Conservation (phyloP, 2,329 filamentous ascomycete species). For the Calonectria multiphialidica region DNA sequence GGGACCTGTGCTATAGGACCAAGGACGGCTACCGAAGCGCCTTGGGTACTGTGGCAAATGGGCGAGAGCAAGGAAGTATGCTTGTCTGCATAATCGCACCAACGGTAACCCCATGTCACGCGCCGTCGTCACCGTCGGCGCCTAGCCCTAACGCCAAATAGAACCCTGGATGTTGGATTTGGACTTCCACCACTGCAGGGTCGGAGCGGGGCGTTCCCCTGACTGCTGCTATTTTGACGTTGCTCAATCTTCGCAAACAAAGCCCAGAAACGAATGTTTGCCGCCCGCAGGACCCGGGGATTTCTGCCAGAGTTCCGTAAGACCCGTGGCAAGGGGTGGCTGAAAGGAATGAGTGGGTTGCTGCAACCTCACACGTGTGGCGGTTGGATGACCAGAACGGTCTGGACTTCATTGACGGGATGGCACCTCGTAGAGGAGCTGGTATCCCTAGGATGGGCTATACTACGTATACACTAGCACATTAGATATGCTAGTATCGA, state of each 20-base stretch:
- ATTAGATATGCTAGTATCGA: background rate
- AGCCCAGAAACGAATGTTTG: conserved; percentile 14
- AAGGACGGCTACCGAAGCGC: background rate
- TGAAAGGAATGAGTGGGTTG: conserved; percentile 15
- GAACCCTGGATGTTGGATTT: conserved; percentile 10
- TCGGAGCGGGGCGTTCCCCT: conserved; percentile 20
- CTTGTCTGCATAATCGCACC: conserved; percentile 14
- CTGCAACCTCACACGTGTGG: conserved; percentile 15
- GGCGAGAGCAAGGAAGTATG: conserved; percentile 10
- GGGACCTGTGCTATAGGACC: conserved; percentile 19
- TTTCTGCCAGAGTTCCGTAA: background rate
- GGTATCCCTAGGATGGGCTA: conserved; percentile 10
- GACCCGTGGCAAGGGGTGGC: conserved; percentile 15
- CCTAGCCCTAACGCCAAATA: conserved; percentile 16
- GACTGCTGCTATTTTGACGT: background rate
- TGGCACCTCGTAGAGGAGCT: background rate
- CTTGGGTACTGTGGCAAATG: conserved; percentile 3
- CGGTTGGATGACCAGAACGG: conserved; percentile 12
- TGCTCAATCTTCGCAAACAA: background rate
- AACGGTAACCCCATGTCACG: conserved; percentile 25
- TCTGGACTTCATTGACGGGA: conserved; percentile 10
- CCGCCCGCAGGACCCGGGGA: background rate
- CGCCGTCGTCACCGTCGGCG: conserved; percentile 25
- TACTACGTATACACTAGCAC: conserved; percentile 6
- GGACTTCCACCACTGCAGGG: conserved; percentile 14